Evolutionary conservation across 1,139 yeast genomes (phyloP), one percentile per base, ranked within the genome.

Genomic region (Lodderomyces jiufengensis): DNA sequence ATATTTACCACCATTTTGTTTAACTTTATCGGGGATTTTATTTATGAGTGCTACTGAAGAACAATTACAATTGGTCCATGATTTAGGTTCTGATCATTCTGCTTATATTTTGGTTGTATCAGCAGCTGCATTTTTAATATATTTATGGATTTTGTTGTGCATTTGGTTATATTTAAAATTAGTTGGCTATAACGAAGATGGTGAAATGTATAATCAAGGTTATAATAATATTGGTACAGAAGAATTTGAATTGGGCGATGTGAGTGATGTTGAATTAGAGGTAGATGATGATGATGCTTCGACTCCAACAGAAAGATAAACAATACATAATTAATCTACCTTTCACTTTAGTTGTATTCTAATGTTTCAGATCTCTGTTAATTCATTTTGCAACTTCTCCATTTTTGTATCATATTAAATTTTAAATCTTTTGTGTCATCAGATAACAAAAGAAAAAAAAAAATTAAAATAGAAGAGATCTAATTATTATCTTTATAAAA

Each of bases 1-100:
- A 59, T 84, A 84, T 57, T 52, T 88, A 18, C 83, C 97, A 1
- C 86, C 96, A 3, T 78, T 87, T 52, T 75, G 90, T 41, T 69
- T 90, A 36, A 74, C 87, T 2, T 74, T 84, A 44, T 68, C 94
- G 1, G 97, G 97, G 1, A 58, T 84, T 12, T 54, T 85, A 46
- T 90, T 90, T 55, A 87, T 88, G 96, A 77, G 86, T 18, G 97
- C 97, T 18, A 88, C 75, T 42, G 97, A 90, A 54, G 95, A 90
- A 55, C 96, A 90, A 52, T 66, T 90, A 51, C 62, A 64, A 11
- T 64, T 86, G 43, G 86, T 88, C 1, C 64, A 79, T 39, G 80
- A 78, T 45, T 68, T 84, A 48, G 87, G 88, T 4, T 80, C 95
- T 8, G 95, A 86, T 58, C 94, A 86, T 50, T 79, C 92, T 32